Evolutionary conservation across 352 stramenopile genomes (phyloP), one percentile per base, ranked within the genome.

Genomic region (Phytophthora citrophthora): DNA sequence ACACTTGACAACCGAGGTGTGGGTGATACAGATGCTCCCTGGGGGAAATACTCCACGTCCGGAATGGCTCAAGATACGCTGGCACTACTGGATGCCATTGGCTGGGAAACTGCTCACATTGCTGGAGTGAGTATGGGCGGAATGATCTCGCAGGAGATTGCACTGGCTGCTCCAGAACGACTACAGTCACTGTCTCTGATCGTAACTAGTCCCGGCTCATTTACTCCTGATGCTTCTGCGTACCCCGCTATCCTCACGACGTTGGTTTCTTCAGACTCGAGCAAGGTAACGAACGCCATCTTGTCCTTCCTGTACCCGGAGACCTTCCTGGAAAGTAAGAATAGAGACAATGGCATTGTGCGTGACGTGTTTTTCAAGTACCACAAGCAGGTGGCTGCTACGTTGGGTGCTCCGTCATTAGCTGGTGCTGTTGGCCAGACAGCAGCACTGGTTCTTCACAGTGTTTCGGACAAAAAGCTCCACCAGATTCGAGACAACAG

Each of bases 121-220:
- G 75, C 74, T 1, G 83, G 83, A 41, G 76, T 75, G 31, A 89
- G 79, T 39, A 88, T 91, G 80, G 83, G 83, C 15, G 81, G 83
- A 5, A 92, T 92, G 83, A 90, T 92, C 54, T 64, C 79, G 6
- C 71, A 86, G 16, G 81, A 92, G 54, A 60, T 92, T 4, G 77
- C 77, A 1, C 56, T 74, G 1, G 46, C 54, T 10, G 75, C 79
- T 5, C 79, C 76, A 0, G 54, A 86, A 41, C 67, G 81, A n/a
- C 58, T 92, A 5, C 54, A 74, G 45, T 90, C 81, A 48, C 70
- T 92, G 11, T 82, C 79, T 13, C 69, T 92, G 0, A 58, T 90
- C 16, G 83, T 88, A 20, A 89, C 83, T 18, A 81, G 77, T n/a
- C 77, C 73, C 10, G 83, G 81, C 0, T 69, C 68, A 16, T 88